A percentile compares a stretch with the other conserved stretches of the same genome.
phyloP scores from a whole-genome alignment of 805 yeast genomes.

The Ogataea parapolymorpha region DNA sequence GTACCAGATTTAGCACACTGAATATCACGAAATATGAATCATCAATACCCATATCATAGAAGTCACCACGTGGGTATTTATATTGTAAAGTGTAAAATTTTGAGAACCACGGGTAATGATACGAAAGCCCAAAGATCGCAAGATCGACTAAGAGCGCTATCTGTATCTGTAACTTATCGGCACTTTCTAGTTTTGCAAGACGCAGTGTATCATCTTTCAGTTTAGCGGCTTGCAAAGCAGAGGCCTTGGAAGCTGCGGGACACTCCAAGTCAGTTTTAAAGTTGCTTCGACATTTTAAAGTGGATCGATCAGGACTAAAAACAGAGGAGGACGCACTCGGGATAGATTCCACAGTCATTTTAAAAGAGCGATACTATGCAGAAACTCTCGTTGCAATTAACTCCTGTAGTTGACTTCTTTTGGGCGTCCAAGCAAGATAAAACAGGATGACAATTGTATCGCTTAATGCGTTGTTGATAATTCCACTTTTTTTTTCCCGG shows the following conservation, averaged over 20 bases:
- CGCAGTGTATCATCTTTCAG: not conserved
- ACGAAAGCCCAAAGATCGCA: constrained; percentile 15
- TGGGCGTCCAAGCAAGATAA: not conserved
- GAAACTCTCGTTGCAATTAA: not conserved
- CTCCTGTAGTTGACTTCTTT: not conserved
- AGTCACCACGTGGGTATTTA: constrained; percentile 24
- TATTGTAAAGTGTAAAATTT: constrained; percentile 44
- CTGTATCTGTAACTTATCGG: constrained; percentile 21
- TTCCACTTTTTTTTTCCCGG: constrained; percentile 5
- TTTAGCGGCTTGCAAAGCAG: not conserved
- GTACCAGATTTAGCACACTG: constrained; percentile 53
- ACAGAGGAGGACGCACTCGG: constrained; percentile 8
- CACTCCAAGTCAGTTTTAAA: constrained; percentile 4
- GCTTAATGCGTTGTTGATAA: constrained; percentile 7
- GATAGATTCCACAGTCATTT: constrained; percentile 15
- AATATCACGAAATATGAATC: constrained; percentile 53
- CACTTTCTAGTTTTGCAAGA: constrained; percentile 12
- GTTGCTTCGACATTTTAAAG: constrained; percentile 6
- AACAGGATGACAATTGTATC: not conserved
- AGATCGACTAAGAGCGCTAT: constrained; percentile 18
- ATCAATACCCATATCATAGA: constrained; percentile 54
- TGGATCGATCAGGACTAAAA: constrained; percentile 6
- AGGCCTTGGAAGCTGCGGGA: not conserved
- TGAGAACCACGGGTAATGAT: constrained; percentile 24
- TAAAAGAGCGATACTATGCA: not conserved